These are phyloP conservation scores for Elsinoe fawcettii DNA, from an alignment of 2,329 filamentous ascomycete species.

Conservation along the genomic window DNA sequence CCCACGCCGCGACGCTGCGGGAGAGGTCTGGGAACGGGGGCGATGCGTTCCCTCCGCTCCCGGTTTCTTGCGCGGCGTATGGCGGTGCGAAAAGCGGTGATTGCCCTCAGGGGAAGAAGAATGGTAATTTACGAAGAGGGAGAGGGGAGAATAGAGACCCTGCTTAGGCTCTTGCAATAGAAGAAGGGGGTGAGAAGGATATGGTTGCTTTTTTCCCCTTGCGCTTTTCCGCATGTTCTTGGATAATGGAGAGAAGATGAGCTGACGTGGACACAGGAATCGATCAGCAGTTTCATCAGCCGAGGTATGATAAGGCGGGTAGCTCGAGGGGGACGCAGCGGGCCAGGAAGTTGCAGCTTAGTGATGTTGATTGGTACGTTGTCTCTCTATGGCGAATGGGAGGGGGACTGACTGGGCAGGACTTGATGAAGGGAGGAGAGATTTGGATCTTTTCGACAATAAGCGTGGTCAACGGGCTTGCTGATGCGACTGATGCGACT, in stretches of 20 bases:
- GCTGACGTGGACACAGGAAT: constrained; percentile 16
- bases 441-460: neutral
- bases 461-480: neutral
- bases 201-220: constrained; percentile 8
- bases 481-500: neutral
- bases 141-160: neutral
- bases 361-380: constrained; percentile 94
- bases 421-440: neutral
- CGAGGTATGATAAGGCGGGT: constrained; percentile 49
- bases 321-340: constrained; percentile 68
- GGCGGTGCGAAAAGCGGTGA: neutral
- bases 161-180: neutral
- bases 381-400: neutral
- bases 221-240: neutral
- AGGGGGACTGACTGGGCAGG: constrained; percentile 20
- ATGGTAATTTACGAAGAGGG: neutral
- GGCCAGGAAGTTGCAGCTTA: constrained; percentile 83
- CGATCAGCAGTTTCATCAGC: constrained; percentile 36
- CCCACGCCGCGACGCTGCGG: neutral
- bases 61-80: neutral
- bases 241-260: neutral
- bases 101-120: too few relatives aligned
- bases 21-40: neutral
- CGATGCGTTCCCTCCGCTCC: too few relatives aligned
- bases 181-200: neutral